Conservation (phyloP, 441 rosid species). For the Erysimum cheiri region DNA sequence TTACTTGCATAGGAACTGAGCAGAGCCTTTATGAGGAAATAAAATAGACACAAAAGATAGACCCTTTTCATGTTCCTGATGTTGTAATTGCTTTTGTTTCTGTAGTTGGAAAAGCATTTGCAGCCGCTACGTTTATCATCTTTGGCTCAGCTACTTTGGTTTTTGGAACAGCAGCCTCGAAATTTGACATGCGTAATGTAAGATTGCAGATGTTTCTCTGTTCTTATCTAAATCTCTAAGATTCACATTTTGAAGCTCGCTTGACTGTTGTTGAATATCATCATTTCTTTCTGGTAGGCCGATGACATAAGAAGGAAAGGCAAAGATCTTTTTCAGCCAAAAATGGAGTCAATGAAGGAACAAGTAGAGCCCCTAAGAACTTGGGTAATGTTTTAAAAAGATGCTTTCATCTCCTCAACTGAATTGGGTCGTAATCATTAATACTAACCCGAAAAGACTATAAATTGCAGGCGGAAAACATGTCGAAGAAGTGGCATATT, state of each 20-base stretch:
- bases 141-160: slow-evolving; percentile 75
- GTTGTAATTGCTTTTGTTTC: not conserved
- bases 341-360: slow-evolving; percentile 57
- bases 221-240: not conserved
- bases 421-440: not conserved
- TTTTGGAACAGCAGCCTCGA: slow-evolving; percentile 67
- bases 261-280: not conserved
- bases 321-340: slow-evolving; percentile 69
- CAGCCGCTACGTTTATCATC: slow-evolving; percentile 70
- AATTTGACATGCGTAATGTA: slow-evolving; percentile 66
- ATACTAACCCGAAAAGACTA: slow-evolving; percentile 29
- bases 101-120: slow-evolving; percentile 88
- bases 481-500: slow-evolving; percentile 23
- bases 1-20: no score
- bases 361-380: slow-evolving; percentile 65
- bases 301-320: slow-evolving; percentile 68
- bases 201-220: slow-evolving; percentile 22
- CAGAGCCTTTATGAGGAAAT: no score
- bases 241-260: not conserved
- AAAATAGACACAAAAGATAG: no score
- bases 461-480: not conserved
- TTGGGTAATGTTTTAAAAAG: slow-evolving; percentile 62
- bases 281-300: slow-evolving; percentile 48
- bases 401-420: not conserved
- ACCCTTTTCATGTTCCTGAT: slow-evolving; percentile 2